These are phyloP conservation scores for Acanthochlamys bracteata DNA, from an alignment of 106 monocot species.

Conservation along the genomic window DNA sequence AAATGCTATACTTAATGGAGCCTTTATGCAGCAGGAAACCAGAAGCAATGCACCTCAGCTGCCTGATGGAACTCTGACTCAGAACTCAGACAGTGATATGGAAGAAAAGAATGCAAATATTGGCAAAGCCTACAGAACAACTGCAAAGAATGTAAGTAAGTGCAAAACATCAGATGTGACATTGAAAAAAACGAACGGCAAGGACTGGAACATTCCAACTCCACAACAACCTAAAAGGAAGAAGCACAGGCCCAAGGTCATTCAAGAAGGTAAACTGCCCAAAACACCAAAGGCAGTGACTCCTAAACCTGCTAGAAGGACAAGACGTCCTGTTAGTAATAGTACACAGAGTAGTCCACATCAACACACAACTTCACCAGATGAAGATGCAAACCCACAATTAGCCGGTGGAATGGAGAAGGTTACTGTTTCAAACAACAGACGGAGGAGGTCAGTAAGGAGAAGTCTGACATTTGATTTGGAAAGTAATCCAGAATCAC, in stretches of 20 bases:
- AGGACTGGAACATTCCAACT: conserved; percentile 23
- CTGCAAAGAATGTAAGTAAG: too few relatives aligned
- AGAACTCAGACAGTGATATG: conserved; percentile 2
- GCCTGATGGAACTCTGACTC: neutral
- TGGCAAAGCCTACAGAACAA: too few relatives aligned
- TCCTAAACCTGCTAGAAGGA: conserved; percentile 2
- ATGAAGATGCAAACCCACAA: neutral
- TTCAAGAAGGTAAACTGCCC: conserved; percentile 43
- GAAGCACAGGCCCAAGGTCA: conserved; percentile 67
- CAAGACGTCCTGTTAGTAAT: conserved; percentile 38
- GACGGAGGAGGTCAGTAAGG: conserved; percentile 15
- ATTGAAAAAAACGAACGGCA: too few relatives aligned
- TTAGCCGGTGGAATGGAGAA: neutral
- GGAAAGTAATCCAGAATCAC: conserved; percentile 7
- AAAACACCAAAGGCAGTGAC: conserved; percentile 27
- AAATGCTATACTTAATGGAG: neutral
- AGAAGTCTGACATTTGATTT: conserved; percentile 30
- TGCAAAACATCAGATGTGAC: too few relatives aligned
- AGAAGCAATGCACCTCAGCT: neutral
- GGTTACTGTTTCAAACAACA: neutral
- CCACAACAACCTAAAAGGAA: conserved; percentile 31
- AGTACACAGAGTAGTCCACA: conserved; percentile 7
- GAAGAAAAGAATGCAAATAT: conserved; percentile 2
- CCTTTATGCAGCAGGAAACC: neutral
- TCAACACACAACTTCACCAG: neutral